A percentile compares a stretch with the other conserved stretches of the same genome.
These are phyloP conservation scores for Saksenaea oblongispora DNA, from an alignment of 371 early-diverging fungal species.

Conservation along the genomic window DNA sequence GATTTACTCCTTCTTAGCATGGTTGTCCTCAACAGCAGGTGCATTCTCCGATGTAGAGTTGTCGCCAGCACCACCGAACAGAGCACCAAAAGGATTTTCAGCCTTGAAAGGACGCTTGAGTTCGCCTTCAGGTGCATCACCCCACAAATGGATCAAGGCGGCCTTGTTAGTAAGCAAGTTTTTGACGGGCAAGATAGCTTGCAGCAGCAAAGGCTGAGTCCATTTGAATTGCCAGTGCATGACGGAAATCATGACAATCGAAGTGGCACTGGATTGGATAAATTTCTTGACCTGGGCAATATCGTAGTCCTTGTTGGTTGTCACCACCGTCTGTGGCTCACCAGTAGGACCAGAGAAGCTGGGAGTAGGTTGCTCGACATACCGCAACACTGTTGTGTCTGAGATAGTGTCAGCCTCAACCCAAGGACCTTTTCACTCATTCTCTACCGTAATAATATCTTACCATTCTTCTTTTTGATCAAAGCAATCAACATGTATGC, in stretches of 20 bases:
- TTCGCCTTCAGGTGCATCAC: constrained; percentile 78
- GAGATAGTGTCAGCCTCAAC: constrained; percentile 2
- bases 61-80: constrained; percentile 43
- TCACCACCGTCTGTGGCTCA: constrained; percentile 48
- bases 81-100: constrained; percentile 70
- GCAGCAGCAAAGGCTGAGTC: constrained; percentile 88
- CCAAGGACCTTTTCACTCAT: background rate
- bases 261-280: constrained; percentile 69
- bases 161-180: constrained; percentile 71
- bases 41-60: constrained; percentile 38
- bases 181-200: constrained; percentile 83
- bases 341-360: constrained; percentile 30
- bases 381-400: constrained; percentile 70
- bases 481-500: constrained; percentile 57
- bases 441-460: constrained; percentile 10
- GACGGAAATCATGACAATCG: constrained; percentile 70
- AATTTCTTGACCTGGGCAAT: constrained; percentile 73
- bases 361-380: constrained; percentile 58
- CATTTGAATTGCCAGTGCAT: constrained; percentile 91
- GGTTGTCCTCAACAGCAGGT: constrained; percentile 34
- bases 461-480: constrained; percentile 69
- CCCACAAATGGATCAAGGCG: constrained; percentile 81
- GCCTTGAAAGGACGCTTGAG: constrained; percentile 86
- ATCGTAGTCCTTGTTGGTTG: constrained; percentile 85
- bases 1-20: constrained; percentile 50